Conservation (phyloP, 1,284 basidiomycete species). For the Tilletia caries region DNA sequence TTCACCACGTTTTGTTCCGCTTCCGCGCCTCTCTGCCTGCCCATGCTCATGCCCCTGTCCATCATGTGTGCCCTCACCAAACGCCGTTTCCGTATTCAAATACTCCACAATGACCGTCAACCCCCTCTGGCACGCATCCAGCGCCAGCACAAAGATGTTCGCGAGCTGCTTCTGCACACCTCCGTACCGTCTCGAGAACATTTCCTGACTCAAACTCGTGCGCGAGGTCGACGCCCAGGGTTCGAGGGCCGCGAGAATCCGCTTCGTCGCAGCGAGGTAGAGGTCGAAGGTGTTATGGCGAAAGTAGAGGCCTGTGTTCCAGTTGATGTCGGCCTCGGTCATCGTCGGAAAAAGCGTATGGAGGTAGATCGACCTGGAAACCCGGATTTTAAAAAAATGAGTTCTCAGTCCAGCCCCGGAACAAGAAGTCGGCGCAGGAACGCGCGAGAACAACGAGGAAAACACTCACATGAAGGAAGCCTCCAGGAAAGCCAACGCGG, state of each 20-base stretch:
- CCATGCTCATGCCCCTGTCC: too few species aligned
- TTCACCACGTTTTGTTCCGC: too few species aligned
- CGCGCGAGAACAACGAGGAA: neutral
- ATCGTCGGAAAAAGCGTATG: neutral
- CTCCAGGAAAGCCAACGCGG: neutral
- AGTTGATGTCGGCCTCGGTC: conserved; percentile 3
- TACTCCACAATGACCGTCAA: conserved; percentile 9
- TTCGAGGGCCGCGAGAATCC: neutral
- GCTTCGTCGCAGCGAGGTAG: neutral
- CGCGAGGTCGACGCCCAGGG: conserved; percentile 6
- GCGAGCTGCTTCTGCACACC: conserved; percentile 4
- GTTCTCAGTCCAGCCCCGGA: neutral
- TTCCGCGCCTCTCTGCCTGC: too few species aligned
- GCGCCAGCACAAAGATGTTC: conserved; percentile 3
- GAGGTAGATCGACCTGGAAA: conserved; percentile 5
- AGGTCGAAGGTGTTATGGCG: conserved; percentile 5
- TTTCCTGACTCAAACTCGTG: neutral
- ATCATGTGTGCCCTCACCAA: too few species aligned
- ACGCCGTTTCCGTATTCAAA: neutral
- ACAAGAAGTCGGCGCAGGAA: neutral
- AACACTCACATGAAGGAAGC: conserved; percentile 8
- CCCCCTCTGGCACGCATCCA: neutral
- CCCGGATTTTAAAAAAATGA: neutral
- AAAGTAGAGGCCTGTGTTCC: conserved; percentile 6
- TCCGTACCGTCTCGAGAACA: conserved; percentile 3